These are phyloP conservation scores for Fragilaria crotonensis DNA, from an alignment of 108 stramenopile genomes.

Conservation along the genomic window DNA sequence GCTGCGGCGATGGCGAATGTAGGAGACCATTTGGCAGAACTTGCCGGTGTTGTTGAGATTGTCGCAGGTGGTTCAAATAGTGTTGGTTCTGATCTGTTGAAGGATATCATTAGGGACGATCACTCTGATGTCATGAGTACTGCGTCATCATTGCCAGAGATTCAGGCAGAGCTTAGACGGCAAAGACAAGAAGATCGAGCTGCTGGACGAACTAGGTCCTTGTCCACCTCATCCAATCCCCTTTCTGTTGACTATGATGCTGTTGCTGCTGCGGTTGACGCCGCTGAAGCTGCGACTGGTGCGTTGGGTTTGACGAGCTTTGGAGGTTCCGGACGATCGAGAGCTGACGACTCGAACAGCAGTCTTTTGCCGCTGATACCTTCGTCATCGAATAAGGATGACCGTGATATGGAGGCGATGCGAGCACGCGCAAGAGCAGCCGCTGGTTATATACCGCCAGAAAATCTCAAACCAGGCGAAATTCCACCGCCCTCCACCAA, in stretches of 20 bases:
- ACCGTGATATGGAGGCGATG: constrained; percentile 55
- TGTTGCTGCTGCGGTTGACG: constrained; percentile 64
- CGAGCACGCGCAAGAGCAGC: constrained; percentile 69
- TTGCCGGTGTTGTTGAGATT: constrained; percentile 26
- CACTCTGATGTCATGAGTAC: constrained; percentile 30
- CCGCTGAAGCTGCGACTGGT: constrained; percentile 67
- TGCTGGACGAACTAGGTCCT: constrained; percentile 20
- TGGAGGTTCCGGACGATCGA: not conserved
- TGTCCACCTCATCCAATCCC: constrained; percentile 17
- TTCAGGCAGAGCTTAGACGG: not conserved
- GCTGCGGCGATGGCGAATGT: constrained; percentile 39
- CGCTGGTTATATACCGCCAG: constrained; percentile 66
- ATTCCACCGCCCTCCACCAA: constrained; percentile 18
- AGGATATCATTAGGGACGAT: constrained; percentile 9
- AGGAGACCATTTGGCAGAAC: constrained; percentile 33
- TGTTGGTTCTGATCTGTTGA: not conserved
- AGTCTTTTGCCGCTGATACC: constrained; percentile 28
- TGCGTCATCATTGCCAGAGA: constrained; percentile 13
- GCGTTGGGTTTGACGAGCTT: constrained; percentile 33
- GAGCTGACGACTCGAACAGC: constrained; percentile 18
- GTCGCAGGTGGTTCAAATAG: constrained; percentile 4
- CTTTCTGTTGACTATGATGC: constrained; percentile 73
- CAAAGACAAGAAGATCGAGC: not conserved
- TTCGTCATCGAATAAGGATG: constrained; percentile 39
- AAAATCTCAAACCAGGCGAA: constrained; percentile 2